A percentile compares a stretch with the other conserved stretches of the same genome.
phyloP scores from a whole-genome alignment of 2,329 filamentous ascomycete genomes.

The Ascochyta lentis region DNA sequence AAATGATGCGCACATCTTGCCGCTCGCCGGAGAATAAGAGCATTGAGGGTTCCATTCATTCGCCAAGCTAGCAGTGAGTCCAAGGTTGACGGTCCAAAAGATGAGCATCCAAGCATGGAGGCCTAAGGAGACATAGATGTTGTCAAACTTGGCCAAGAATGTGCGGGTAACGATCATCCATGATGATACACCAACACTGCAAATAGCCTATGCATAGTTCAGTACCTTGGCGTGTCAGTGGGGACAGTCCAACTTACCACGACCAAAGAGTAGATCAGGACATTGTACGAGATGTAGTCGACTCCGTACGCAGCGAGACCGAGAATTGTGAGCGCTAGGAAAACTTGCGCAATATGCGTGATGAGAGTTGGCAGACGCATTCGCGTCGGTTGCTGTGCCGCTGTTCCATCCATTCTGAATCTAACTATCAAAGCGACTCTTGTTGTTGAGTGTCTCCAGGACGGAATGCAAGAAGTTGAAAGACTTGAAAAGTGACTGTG shows the following conservation, averaged over 20 bases:
- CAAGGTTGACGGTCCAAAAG: conserved; percentile 57
- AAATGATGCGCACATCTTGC: conserved; percentile 20
- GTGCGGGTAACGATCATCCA: conserved; percentile 11
- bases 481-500: background rate
- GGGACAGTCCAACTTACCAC: conserved; percentile 19
- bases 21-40: conserved; percentile 15
- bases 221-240: background rate
- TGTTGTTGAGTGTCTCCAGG: conserved; percentile 10
- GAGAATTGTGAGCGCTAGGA: conserved; percentile 56
- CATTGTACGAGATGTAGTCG: conserved; percentile 52
- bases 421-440: conserved; percentile 5
- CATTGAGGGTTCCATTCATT: conserved; percentile 27
- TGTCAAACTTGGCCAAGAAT: conserved; percentile 50
- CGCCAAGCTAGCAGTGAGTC: conserved; percentile 34
- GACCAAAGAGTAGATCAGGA: conserved; percentile 31
- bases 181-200: conserved; percentile 52
- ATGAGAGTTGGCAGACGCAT: conserved; percentile 22
- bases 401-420: conserved; percentile 10
- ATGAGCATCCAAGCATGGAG: conserved; percentile 61
- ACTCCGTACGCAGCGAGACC: conserved; percentile 58
- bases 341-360: conserved; percentile 33
- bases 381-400: conserved; percentile 1
- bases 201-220: conserved; percentile 46
- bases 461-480: background rate
- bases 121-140: conserved; percentile 61